phyloP scores from a whole-genome alignment of 352 stramenopile genomes.

The Phytopythium oedochilum region DNA sequence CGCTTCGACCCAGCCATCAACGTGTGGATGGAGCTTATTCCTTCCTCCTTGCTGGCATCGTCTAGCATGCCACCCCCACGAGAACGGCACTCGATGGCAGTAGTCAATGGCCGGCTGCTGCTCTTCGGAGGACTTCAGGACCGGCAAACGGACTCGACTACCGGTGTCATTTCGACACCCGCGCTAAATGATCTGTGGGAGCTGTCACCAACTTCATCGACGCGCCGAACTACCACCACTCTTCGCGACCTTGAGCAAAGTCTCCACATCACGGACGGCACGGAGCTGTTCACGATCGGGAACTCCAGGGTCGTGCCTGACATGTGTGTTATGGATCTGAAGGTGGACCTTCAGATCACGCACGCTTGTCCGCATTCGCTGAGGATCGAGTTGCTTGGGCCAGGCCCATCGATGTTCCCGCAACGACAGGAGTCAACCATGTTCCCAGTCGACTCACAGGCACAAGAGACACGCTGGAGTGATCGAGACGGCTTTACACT shows the following conservation, averaged over 20 bases:
- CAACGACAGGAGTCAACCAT: slow-evolving; percentile 35
- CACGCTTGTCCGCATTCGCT: slow-evolving; percentile 53
- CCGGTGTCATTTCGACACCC: slow-evolving; percentile 11
- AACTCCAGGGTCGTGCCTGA: slow-evolving; percentile 23
- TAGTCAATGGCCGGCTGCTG: slow-evolving; percentile 40
- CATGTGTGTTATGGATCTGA: slow-evolving; percentile 43
- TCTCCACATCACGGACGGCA: slow-evolving; percentile 41
- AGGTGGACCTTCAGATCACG: slow-evolving; percentile 44
- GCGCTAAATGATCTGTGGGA: slow-evolving; percentile 64
- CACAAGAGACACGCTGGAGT: slow-evolving; percentile 41
- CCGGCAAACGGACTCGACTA: slow-evolving; percentile 1
- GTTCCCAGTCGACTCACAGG: slow-evolving; percentile 31
- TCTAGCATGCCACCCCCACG: slow-evolving; percentile 17
- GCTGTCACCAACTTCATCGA: slow-evolving; percentile 44
- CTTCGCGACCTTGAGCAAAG: slow-evolving; percentile 33
- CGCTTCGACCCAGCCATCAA: slow-evolving; percentile 46
- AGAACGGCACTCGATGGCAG: slow-evolving; percentile 57
- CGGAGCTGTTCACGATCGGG: slow-evolving; percentile 41
- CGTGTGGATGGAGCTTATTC: slow-evolving; percentile 42
- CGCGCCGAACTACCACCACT: slow-evolving; percentile 17
- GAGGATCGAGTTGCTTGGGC: slow-evolving; percentile 49
- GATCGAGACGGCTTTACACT: slow-evolving; percentile 17
- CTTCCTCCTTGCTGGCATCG: neutral
- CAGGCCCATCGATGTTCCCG: slow-evolving; percentile 48
- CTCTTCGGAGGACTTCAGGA: slow-evolving; percentile 51